Base-by-base conservation (phyloP, 2,329 filamentous ascomycete genomes). In the Tolypocladium paradoxum region DNA sequence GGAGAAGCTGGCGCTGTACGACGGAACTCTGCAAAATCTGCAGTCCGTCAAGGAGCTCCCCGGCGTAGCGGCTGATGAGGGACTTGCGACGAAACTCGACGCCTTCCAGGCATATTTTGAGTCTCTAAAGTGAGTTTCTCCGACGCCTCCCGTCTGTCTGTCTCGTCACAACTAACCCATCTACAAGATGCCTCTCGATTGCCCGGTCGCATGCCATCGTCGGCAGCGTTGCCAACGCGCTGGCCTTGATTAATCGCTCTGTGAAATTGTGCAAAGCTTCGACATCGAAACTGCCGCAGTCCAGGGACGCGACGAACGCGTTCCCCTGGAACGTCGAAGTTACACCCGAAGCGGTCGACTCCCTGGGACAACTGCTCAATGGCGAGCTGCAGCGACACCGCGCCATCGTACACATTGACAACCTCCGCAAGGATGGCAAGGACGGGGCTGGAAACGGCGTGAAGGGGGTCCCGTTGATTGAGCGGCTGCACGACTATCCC, bases 11-110 rank as follows among this genome's bases (percentile, higher is more conserved):
- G 91, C 92, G 3, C 76, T 99, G 2, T 97, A 96, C 66, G 90
- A 96, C 66, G 89, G 90, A 27, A 95, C 87, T 9, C 72, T 96
- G 27, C 89, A 96, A 70, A 96, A 90, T 68, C 76, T 99, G 55
- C 88, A 96, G 59, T 89, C 90, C 5, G 84, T 96, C 67, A 89
- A 87, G 62, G 90, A 96, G 55, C 77, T 99, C 16, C 87, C 90
- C 2, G 93, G 93, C 68, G 88, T 96, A 20, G 90, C 90, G 36
- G 87, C 90, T 43, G 93, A 99, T 63, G 78, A 83, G 40, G 76
- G 73, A 18, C 87, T 99, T 58, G 76, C 90, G 5, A 73, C 78
- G 47, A 89, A 93, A 66, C 74, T 99, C n/a, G 82, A 88, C 53
- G 83, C 83, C 35, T 92, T 89, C 60, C 77, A 81, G 36, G 76